phyloP scores from a whole-genome alignment of 805 yeast genomes.

The Scheffersomyces ergatensis region DNA sequence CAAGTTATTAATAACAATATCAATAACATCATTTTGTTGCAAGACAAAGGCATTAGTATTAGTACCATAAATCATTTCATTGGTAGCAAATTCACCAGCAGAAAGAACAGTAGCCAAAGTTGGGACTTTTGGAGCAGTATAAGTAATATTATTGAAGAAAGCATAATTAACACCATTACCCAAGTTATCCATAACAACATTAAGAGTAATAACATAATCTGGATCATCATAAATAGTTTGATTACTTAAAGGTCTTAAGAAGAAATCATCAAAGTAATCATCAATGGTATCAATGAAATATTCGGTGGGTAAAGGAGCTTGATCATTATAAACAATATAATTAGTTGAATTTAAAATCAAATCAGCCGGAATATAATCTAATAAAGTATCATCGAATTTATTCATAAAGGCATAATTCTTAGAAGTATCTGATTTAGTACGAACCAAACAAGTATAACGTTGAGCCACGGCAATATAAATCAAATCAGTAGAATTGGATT shows the following conservation, averaged over 20 bases:
- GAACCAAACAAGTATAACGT: conserved; percentile 67
- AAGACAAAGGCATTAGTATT: conserved; percentile 65
- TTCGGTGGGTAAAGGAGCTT: conserved; percentile 16
- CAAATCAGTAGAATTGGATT: conserved; percentile 54
- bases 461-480: conserved; percentile 78
- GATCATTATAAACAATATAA: conserved; percentile 49
- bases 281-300: conserved; percentile 27
- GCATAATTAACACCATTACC: conserved; percentile 79
- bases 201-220: conserved; percentile 59
- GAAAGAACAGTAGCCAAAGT: conserved; percentile 62
- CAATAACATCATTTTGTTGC: conserved; percentile 62
- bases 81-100: conserved; percentile 55
- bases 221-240: conserved; percentile 52
- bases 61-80: conserved; percentile 68
- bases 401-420: conserved; percentile 63
- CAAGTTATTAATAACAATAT: conserved; percentile 71
- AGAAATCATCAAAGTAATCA: conserved; percentile 68
- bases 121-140: conserved; percentile 67
- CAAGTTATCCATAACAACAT: conserved; percentile 63
- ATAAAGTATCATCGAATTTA: conserved; percentile 61
- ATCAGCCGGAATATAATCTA: conserved; percentile 64
- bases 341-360: conserved; percentile 52
- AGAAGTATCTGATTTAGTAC: conserved; percentile 44
- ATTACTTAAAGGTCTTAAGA: conserved; percentile 61
- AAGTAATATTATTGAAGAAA: conserved; percentile 67